phyloP scores from a whole-genome alignment of 495 filamentous ascomycete species.

The Hyaloscypha bicolor region DNA sequence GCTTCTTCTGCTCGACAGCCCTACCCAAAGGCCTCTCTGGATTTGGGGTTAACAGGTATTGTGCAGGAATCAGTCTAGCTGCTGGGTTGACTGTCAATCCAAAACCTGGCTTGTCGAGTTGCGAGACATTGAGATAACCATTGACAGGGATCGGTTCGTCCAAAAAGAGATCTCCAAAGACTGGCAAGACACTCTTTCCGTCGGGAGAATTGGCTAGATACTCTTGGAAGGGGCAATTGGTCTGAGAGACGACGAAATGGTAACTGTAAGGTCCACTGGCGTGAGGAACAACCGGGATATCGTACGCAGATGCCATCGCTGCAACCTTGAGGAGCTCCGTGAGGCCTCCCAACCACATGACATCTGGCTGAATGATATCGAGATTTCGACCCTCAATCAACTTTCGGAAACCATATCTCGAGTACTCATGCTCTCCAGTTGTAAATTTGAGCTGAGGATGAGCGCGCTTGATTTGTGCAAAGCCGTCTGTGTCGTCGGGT shows the following conservation, averaged over 20 bases:
- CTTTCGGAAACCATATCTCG: conserved; percentile 90
- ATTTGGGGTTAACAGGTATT: conserved; percentile 70
- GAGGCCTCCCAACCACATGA: conserved; percentile 95
- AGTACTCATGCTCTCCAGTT: conserved; percentile 93
- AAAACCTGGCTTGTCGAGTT: conserved; percentile 89
- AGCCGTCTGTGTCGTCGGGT: conserved; percentile 89
- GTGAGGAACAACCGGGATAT: conserved; percentile 92
- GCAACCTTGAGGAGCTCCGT: conserved; percentile 90
- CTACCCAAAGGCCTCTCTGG: conserved; percentile 58
- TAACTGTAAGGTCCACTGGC: conserved; percentile 92
- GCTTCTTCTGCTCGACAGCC: conserved; percentile 19
- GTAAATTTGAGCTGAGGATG: conserved; percentile 93
- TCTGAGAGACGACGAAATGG: conserved; percentile 89
- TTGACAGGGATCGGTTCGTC: conserved; percentile 88
- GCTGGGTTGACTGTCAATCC: conserved; percentile 82
- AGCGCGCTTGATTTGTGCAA: conserved; percentile 82
- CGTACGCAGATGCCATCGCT: conserved; percentile 86
- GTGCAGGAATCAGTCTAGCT: conserved; percentile 76
- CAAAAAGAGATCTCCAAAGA: conserved; percentile 87
- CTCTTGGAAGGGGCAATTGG: conserved; percentile 91
- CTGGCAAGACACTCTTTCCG: conserved; percentile 82
- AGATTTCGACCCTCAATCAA: conserved; percentile 88
- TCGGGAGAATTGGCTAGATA: conserved; percentile 91
- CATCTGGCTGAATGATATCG: conserved; percentile 91
- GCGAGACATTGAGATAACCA: conserved; percentile 74